These are phyloP conservation scores for Penicillium freii DNA, from an alignment of 2,329 filamentous ascomycete genomes.

Conservation along the genomic window DNA sequence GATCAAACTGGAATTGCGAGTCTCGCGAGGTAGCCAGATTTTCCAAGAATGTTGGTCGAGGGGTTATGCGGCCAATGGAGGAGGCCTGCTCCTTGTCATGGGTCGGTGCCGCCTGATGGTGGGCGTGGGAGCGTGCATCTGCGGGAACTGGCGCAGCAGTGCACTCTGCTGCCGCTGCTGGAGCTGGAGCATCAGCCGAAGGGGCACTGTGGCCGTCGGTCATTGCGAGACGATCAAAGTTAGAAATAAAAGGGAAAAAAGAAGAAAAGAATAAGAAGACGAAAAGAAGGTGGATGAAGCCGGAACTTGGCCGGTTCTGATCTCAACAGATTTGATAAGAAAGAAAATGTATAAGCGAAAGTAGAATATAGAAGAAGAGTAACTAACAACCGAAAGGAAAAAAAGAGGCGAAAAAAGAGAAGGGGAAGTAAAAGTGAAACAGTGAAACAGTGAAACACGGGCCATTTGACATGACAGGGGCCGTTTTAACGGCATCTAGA, in stretches of 20 bases:
- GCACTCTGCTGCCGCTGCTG: constrained; percentile 13
- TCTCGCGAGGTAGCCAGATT: constrained; percentile 34
- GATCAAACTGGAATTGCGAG: constrained; percentile 30
- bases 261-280: not conserved
- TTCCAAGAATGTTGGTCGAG: constrained; percentile 36
- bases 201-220: constrained; percentile 19
- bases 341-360: constrained; percentile 1
- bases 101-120: constrained; percentile 12
- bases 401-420: constrained; percentile 7
- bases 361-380: not conserved
- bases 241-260: constrained; percentile 1
- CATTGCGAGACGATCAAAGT: constrained; percentile 14
- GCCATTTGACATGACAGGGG: constrained; percentile 8
- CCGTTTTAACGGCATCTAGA: constrained; percentile 22
- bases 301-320: constrained; percentile 1
- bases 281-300: not conserved
- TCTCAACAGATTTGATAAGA: constrained; percentile 3
- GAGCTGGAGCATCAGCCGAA: constrained; percentile 12
- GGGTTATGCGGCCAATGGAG: constrained; percentile 24
- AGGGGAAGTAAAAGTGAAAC: constrained; percentile 14
- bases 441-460: constrained; percentile 10
- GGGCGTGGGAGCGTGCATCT: constrained; percentile 13
- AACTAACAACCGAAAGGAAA: not conserved
- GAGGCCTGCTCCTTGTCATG: constrained; percentile 27
- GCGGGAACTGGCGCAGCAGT: constrained; percentile 16